Conservation (phyloP, 2,329 filamentous ascomycete species). For the Aspergillus tamarii region DNA sequence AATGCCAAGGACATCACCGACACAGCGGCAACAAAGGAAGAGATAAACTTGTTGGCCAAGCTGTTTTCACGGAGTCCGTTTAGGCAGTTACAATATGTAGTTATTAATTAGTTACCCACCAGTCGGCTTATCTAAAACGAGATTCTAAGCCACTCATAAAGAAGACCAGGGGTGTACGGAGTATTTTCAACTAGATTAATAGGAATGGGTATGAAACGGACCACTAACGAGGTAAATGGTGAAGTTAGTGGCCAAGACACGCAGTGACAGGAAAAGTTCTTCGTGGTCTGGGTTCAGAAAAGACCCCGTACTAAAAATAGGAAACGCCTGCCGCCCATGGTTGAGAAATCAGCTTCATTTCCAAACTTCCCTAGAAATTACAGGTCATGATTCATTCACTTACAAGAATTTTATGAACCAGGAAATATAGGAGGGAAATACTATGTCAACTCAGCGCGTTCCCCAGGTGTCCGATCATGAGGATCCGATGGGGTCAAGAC, state of each 20-base stretch:
- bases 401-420: not conserved
- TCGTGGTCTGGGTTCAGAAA: slow-evolving; percentile 1
- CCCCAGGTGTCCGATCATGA: not conserved
- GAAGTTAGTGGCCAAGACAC: not conserved
- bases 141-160: not conserved
- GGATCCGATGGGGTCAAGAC: not conserved
- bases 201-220: slow-evolving; percentile 2
- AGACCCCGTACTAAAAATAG: slow-evolving; percentile 19
- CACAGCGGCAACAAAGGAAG: not conserved
- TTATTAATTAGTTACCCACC: not conserved
- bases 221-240: not conserved
- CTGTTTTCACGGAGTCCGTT: not conserved
- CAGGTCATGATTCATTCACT: not conserved
- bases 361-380: not conserved
- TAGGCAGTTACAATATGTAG: not conserved
- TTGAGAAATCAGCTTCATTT: not conserved
- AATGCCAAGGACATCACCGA: slow-evolving; percentile 14
- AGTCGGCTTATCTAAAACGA: not conserved
- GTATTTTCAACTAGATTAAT: not conserved
- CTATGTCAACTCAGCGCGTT: not conserved
- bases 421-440: not conserved
- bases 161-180: not conserved
- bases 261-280: not conserved
- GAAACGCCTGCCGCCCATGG: slow-evolving; percentile 8
- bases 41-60: not conserved